phyloP scores from a whole-genome alignment of 441 rosid genomes.

The Corymbia calophylla region DNA sequence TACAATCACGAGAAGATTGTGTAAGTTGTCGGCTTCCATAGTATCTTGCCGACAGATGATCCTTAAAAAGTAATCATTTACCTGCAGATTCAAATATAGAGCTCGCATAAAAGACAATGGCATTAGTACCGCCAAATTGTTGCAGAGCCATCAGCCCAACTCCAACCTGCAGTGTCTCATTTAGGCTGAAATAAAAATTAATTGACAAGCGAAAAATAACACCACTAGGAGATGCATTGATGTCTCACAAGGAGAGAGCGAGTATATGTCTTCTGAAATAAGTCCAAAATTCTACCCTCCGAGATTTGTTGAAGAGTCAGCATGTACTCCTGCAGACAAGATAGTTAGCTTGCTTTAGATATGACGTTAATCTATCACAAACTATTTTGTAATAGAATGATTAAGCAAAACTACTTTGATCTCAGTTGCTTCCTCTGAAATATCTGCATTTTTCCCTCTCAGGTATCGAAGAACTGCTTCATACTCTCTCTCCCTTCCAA shows the following conservation, averaged over 20 bases:
- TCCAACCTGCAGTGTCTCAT: constrained; percentile 5
- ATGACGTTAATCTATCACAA: background rate
- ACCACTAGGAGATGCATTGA: background rate
- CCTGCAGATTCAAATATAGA: constrained; percentile 12
- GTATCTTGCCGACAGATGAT: background rate
- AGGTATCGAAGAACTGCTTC: constrained; percentile 23
- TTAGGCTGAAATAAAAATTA: background rate
- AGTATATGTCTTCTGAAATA: constrained; percentile 42
- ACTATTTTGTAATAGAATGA: background rate
- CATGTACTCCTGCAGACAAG: constrained; percentile 11
- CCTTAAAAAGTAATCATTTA: background rate
- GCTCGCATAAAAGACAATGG: constrained; percentile 1
- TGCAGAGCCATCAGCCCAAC: constrained; percentile 8
- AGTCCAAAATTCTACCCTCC: constrained; percentile 18
- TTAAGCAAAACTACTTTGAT: constrained; percentile 11
- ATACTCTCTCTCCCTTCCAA: constrained; percentile 17
- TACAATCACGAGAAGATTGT: background rate
- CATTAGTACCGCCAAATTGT: constrained; percentile 9
- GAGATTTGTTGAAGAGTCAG: constrained; percentile 16
- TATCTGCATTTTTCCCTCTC: constrained; percentile 23
- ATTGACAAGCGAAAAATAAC: background rate
- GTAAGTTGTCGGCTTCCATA: background rate
- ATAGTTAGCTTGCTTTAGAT: background rate
- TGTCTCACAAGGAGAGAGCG: constrained; percentile 27
- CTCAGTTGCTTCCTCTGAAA: constrained; percentile 20